Percentiles rank a stretch among this genome's conserved stretches.
Evolutionary conservation across 1,284 basidiomycete genomes (phyloP).

Genomic region (Volvariella volvacea): DNA sequence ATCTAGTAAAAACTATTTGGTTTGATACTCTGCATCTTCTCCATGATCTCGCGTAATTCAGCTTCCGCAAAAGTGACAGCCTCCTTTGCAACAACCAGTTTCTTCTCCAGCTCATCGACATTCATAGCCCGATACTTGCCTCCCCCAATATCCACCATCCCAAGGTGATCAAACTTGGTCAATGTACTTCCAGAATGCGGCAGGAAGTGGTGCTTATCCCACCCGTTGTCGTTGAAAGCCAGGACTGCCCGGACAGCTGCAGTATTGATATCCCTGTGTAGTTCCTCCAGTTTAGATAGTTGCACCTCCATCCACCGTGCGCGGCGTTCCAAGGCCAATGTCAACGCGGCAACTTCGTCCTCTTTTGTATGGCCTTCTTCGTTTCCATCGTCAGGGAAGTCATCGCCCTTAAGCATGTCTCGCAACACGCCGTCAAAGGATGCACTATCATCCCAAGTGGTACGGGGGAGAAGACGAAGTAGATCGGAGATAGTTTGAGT

Average conservation of each 20-base stretch:
- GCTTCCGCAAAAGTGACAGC: slow-evolving; percentile 64
- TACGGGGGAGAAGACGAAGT: slow-evolving; percentile 71
- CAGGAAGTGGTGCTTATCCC: slow-evolving; percentile 62
- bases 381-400: slow-evolving; percentile 68
- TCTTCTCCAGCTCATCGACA: slow-evolving; percentile 67
- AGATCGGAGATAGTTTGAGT: slow-evolving; percentile 83
- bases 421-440: slow-evolving; percentile 78
- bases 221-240: slow-evolving; percentile 78
- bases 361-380: slow-evolving; percentile 60
- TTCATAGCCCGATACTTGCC: slow-evolving; percentile 48
- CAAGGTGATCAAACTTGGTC: slow-evolving; percentile 60
- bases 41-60: slow-evolving; percentile 68
- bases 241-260: slow-evolving; percentile 77
- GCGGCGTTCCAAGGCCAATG: slow-evolving; percentile 72
- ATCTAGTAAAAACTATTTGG: slow-evolving; percentile 21
- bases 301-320: slow-evolving; percentile 88
- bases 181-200: slow-evolving; percentile 62
- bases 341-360: slow-evolving; percentile 76
- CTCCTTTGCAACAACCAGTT: slow-evolving; percentile 60
- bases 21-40: slow-evolving; percentile 47
- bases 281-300: slow-evolving; percentile 74
- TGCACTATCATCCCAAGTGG: slow-evolving; percentile 81
- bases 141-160: slow-evolving; percentile 38
- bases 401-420: slow-evolving; percentile 81
- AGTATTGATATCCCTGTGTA: slow-evolving; percentile 80